Conservation (phyloP, 2,329 filamentous ascomycete species). For the Gnomoniopsis smithogilvyi region DNA sequence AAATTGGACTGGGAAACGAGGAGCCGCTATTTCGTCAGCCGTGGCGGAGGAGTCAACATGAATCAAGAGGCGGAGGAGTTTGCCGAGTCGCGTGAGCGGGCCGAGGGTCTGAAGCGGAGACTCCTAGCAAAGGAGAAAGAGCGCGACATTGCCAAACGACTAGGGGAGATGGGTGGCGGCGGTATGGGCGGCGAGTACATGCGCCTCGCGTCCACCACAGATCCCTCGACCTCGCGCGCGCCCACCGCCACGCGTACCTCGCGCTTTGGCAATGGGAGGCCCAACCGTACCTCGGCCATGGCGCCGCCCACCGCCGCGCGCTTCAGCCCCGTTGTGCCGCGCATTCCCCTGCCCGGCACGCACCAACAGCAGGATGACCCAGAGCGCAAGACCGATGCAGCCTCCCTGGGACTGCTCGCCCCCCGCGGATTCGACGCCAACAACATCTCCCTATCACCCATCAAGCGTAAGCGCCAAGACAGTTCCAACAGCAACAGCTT, state of each 20-base stretch:
- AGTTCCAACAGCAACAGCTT: slow-evolving; percentile 28
- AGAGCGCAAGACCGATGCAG: slow-evolving; percentile 38
- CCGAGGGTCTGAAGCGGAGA: slow-evolving; percentile 63
- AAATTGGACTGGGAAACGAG: slow-evolving; percentile 59
- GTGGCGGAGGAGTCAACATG: slow-evolving; percentile 34
- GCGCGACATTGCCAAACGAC: slow-evolving; percentile 65
- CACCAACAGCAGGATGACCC: slow-evolving; percentile 16
- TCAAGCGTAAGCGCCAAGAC: slow-evolving; percentile 59
- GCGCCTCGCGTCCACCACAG: slow-evolving; percentile 31
- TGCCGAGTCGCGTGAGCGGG: slow-evolving; percentile 56
- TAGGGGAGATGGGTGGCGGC: slow-evolving; percentile 57
- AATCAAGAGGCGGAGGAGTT: slow-evolving; percentile 25
- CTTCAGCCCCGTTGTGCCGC: slow-evolving; percentile 15
- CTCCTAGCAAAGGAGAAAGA: slow-evolving; percentile 69
- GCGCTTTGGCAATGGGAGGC: slow-evolving; percentile 8
- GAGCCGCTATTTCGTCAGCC: slow-evolving; percentile 51
- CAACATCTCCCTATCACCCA: slow-evolving; percentile 54
- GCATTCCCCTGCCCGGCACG: slow-evolving; percentile 12
- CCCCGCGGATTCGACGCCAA: slow-evolving; percentile 37
- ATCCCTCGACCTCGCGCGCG: not conserved
- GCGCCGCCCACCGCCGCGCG: slow-evolving; percentile 14
- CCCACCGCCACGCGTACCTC: slow-evolving; percentile 15
- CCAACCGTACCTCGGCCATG: not conserved
- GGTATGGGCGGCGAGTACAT: slow-evolving; percentile 72
- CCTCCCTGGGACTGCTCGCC: slow-evolving; percentile 39